Evolutionary conservation across 139 green algal genomes (phyloP).

Genomic region (Diplosphaera chodatii): DNA sequence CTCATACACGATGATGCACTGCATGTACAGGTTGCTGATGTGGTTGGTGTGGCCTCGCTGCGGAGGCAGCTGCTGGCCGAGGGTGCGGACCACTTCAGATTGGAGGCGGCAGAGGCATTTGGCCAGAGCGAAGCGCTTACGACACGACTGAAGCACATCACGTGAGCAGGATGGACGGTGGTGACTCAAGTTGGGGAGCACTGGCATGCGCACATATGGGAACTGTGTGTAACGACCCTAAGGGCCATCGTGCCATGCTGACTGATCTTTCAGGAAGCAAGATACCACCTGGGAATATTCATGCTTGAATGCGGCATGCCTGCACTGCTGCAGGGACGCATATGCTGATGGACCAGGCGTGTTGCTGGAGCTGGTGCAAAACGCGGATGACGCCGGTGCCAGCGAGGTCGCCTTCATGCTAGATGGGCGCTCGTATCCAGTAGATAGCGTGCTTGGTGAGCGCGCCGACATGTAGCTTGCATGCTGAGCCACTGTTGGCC

Average conservation of each 20-base stretch:
- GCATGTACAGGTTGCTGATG: constrained; percentile 29
- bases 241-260: too few species aligned
- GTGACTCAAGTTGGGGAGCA: too few species aligned
- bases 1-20: too few species aligned
- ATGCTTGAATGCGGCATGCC: too few species aligned
- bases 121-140: constrained; percentile 79
- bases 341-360: constrained; percentile 73
- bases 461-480: too few species aligned
- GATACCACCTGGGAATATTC: too few species aligned
- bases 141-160: constrained; percentile 70
- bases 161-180: too few species aligned
- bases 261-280: too few species aligned
- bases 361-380: constrained; percentile 76
- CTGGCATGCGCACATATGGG: too few species aligned
- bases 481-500: too few species aligned
- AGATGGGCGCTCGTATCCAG: constrained; percentile 37
- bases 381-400: constrained; percentile 74
- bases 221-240: too few species aligned
- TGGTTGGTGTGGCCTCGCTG: constrained; percentile 51
- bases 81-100: constrained; percentile 34
- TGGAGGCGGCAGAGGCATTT: constrained; percentile 61
- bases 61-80: constrained; percentile 53
- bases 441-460: constrained; percentile 39
- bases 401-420: constrained; percentile 46
- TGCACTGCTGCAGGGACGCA: constrained; percentile 39